Conservation (phyloP, 495 filamentous ascomycete genomes). For the Penicillium robsamsonii region DNA sequence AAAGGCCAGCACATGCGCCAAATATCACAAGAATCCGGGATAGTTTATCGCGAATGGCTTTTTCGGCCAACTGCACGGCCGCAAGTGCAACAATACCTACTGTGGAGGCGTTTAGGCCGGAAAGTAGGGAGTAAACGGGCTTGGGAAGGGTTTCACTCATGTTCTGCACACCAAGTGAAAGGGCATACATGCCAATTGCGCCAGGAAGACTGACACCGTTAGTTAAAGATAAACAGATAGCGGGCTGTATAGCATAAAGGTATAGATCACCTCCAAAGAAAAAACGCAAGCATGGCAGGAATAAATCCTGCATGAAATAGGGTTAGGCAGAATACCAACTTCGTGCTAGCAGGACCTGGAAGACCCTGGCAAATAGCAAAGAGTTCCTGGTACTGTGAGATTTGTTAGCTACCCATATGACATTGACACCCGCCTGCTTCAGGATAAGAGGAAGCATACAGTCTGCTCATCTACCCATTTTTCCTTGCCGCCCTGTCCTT, state of each 20-base stretch:
- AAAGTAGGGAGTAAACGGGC: not conserved
- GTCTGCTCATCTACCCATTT: conserved; percentile 77
- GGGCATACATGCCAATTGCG: not conserved
- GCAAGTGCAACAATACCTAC: not conserved
- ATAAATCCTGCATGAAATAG: not conserved
- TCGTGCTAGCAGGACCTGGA: not conserved
- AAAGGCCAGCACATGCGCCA: not conserved
- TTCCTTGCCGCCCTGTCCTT: conserved; percentile 42
- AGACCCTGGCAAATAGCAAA: not conserved
- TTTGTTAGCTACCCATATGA: not conserved
- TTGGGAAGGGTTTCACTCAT: not conserved
- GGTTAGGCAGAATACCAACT: not conserved
- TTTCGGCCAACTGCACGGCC: not conserved
- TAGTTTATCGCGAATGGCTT: not conserved
- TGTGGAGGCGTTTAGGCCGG: not conserved
- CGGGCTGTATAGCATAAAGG: not conserved
- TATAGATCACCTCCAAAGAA: not conserved
- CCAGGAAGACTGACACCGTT: not conserved
- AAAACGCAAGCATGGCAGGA: not conserved
- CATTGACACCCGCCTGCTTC: not conserved
- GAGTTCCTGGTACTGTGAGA: not conserved
- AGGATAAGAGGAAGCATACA: conserved; percentile 29
- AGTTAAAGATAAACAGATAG: not conserved
- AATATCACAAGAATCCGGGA: not conserved
- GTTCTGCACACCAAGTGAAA: not conserved